Percentiles rank a stretch among this genome's conserved stretches.
Evolutionary conservation across 2,329 filamentous ascomycete species (phyloP).

Genomic region (Nectriaceae sp.): DNA sequence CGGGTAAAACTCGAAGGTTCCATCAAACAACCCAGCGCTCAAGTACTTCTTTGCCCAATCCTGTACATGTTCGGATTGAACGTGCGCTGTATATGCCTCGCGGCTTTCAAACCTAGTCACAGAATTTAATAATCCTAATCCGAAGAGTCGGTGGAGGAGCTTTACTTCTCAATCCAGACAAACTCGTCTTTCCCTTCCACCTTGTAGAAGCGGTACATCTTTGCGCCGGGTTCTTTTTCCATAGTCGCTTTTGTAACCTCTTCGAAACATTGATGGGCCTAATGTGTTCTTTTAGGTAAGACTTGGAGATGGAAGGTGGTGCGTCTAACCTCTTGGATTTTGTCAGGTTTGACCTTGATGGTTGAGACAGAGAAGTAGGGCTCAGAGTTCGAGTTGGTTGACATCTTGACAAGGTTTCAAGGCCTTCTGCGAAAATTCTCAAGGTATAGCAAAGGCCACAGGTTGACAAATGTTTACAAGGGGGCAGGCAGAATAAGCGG

Average conservation of each 20-base stretch:
- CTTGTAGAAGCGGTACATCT: constrained; percentile 17
- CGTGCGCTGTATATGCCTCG: background rate
- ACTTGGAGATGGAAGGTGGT: background rate
- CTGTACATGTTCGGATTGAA: background rate
- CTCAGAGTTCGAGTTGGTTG: background rate
- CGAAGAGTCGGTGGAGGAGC: background rate
- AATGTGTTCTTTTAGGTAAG: background rate
- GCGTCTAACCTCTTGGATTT: background rate
- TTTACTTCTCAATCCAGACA: constrained; percentile 15
- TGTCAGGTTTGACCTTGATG: background rate
- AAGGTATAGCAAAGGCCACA: no score
- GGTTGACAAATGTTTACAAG: no score
- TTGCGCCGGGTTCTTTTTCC: constrained; percentile 9
- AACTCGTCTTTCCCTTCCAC: constrained; percentile 15
- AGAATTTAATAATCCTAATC: background rate
- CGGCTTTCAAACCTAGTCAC: background rate
- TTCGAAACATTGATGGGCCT: background rate
- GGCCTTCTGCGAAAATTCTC: no score
- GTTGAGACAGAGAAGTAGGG: background rate
- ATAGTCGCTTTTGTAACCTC: background rate
- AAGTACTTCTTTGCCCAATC: constrained; percentile 1
- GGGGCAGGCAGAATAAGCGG: no score
- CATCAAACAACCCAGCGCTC: background rate
- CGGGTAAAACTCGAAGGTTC: background rate
- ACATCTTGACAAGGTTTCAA: background rate